Evolutionary conservation across 2,329 filamentous ascomycete species (phyloP), one percentile per base, ranked within the genome.

Genomic region (Diaporthe vexans): DNA sequence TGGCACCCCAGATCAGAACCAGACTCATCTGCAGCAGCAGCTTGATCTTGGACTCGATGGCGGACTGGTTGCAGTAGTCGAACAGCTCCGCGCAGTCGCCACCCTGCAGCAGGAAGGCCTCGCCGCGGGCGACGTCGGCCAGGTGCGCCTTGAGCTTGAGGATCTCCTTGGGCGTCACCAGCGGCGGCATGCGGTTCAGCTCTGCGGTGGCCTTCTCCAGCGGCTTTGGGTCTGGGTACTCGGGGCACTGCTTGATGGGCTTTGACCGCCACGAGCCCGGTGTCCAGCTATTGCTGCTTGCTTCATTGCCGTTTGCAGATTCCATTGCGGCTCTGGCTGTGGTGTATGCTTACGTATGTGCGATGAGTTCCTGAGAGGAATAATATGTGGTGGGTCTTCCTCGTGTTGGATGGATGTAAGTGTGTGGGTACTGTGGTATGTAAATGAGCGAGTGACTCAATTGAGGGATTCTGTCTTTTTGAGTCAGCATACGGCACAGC

Each of bases 71-170:
- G 84, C 97, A 99, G 87, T 99, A 99, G 83, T 97, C 95, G 81
- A 99, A 99, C 13, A 98, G 90, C 86, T 99, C 97, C 21, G 97
- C 97, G 81, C 97, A 99, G 85, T 99, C 97, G 76, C 96, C 97
- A 75, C 97, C 97, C 85, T 99, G 97, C 5, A 99, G 91, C 13
- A 99, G 88, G 82, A 99, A 98, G 17, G 96, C 94, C 77, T 96
- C 95, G 46, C 97, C 97, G 48, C 94, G 87, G 7, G 97, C 97
- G 8, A 97, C 97, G 85, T 98, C 94, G 74, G 91, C 91, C 29
- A 99, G 89, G 79, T 91, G 93, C 70, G 91, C 88, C 81, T 95
- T 95, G 71, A 99, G 89, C 76, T 91, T 93, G 78, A 91, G 88
- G 80, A 99, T 97, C 84, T 97, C 94, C 65, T 88, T 88, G 5